phyloP scores from a whole-genome alignment of 306 rosid genomes.

The Abrus pulchellus region DNA sequence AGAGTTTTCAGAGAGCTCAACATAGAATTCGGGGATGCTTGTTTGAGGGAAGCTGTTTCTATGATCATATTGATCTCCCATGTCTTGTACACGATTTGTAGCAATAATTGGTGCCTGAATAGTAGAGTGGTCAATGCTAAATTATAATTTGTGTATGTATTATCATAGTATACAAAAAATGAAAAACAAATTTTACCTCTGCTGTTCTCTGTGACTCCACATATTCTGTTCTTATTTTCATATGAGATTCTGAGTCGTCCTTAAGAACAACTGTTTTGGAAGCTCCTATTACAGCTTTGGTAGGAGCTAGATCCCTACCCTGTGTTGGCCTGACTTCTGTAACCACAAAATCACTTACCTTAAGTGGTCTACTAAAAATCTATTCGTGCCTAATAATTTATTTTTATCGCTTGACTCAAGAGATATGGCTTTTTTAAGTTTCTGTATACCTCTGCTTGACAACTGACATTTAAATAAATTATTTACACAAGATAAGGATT shows the following conservation, averaged over 20 bases:
- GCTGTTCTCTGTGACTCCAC: constrained; percentile 11
- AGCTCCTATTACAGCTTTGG: background rate
- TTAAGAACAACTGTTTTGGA: background rate
- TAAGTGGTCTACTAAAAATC: background rate
- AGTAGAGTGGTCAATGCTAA: background rate
- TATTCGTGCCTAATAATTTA: background rate
- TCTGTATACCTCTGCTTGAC: too few relatives aligned
- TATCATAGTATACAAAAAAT: background rate
- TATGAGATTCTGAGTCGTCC: constrained; percentile 1
- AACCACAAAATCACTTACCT: background rate
- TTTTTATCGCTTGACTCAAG: background rate
- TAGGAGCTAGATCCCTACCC: background rate
- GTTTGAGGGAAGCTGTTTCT: background rate
- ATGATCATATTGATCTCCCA: background rate
- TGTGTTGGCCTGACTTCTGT: background rate
- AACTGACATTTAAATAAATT: background rate
- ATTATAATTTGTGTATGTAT: background rate
- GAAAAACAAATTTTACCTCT: constrained; percentile 15
- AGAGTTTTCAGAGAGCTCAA: background rate
- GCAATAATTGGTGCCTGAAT: constrained; percentile 5
- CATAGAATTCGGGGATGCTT: constrained; percentile 12
- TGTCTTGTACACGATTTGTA: background rate
- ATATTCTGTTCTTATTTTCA: background rate
- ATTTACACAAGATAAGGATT: background rate
- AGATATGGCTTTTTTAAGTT: background rate